A percentile compares a stretch with the other conserved stretches of the same genome.
Evolutionary conservation across 1,139 yeast species (phyloP).

Genomic region (Pichia sp.): DNA sequence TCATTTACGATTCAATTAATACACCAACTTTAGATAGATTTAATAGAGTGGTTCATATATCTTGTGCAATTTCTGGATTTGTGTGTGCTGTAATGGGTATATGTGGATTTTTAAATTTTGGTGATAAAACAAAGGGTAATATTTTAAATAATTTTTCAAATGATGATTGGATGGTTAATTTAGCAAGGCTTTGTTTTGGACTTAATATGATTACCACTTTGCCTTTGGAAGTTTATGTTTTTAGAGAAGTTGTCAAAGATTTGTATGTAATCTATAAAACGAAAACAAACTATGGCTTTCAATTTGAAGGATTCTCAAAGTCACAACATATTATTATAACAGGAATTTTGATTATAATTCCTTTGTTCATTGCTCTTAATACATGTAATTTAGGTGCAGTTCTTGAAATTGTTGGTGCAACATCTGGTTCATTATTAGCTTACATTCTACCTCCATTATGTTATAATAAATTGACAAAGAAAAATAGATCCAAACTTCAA

Average conservation of each 20-base stretch:
- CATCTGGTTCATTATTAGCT: constrained; percentile 90
- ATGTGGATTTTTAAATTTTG: constrained; percentile 72
- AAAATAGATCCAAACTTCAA: constrained; percentile 37
- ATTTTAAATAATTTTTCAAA: constrained; percentile 78
- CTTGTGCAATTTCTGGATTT: constrained; percentile 74
- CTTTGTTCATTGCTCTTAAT: constrained; percentile 70
- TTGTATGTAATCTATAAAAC: constrained; percentile 34
- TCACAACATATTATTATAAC: constrained; percentile 63
- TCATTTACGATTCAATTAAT: constrained; percentile 77
- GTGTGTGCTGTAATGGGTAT: constrained; percentile 78
- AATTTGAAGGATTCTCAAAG: constrained; percentile 36
- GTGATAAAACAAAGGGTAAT: constrained; percentile 77
- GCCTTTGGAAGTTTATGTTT: constrained; percentile 85
- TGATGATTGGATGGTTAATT: constrained; percentile 64
- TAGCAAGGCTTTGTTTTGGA: constrained; percentile 90
- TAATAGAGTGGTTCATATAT: constrained; percentile 71
- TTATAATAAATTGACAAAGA: constrained; percentile 56
- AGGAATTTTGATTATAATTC: constrained; percentile 53
- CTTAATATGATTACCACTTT: constrained; percentile 90
- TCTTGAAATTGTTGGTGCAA: constrained; percentile 84
- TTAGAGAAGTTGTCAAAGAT: constrained; percentile 77
- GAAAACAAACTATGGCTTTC: constrained; percentile 17
- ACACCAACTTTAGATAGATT: constrained; percentile 73
- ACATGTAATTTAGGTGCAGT: constrained; percentile 90
- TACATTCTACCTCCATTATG: constrained; percentile 88